Evolutionary conservation across 1,139 yeast genomes (phyloP).

Genomic region (Saccharomycopsis hybrid): DNA sequence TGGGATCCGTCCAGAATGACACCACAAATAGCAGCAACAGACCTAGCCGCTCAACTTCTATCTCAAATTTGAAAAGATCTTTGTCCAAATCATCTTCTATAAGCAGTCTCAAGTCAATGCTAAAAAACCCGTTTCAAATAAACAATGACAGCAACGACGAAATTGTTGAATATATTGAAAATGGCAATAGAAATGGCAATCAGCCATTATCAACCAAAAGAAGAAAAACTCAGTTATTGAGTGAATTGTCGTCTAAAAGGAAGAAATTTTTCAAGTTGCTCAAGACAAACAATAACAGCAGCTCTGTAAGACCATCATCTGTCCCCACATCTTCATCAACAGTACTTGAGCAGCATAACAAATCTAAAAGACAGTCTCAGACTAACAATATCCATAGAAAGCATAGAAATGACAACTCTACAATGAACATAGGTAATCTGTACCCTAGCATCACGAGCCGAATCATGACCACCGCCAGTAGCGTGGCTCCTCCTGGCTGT

Average conservation of each 20-base stretch:
- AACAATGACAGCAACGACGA: background rate
- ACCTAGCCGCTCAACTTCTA: constrained; percentile 6
- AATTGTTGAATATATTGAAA: background rate
- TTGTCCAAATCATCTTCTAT: constrained; percentile 18
- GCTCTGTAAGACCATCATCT: background rate
- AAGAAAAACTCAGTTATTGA: constrained; percentile 2
- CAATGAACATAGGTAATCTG: too few species aligned
- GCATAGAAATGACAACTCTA: too few species aligned
- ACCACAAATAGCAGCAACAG: too few species aligned
- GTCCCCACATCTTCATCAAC: background rate
- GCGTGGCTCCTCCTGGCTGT: background rate
- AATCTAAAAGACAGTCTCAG: too few species aligned
- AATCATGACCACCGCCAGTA: background rate
- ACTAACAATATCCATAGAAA: too few species aligned
- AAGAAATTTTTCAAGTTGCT: constrained; percentile 14
- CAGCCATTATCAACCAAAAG: constrained; percentile 1
- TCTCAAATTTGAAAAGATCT: constrained; percentile 14
- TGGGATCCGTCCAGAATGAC: too few species aligned
- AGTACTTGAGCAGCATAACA: too few species aligned
- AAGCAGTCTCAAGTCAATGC: constrained; percentile 14
- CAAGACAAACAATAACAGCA: background rate
- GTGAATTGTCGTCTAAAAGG: constrained; percentile 8
- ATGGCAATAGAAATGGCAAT: background rate
- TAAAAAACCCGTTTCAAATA: constrained; percentile 2
- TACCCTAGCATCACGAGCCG: too few species aligned